These are phyloP conservation scores for Cucumis hystrix DNA, from an alignment of 306 rosid genomes.

Conservation along the genomic window DNA sequence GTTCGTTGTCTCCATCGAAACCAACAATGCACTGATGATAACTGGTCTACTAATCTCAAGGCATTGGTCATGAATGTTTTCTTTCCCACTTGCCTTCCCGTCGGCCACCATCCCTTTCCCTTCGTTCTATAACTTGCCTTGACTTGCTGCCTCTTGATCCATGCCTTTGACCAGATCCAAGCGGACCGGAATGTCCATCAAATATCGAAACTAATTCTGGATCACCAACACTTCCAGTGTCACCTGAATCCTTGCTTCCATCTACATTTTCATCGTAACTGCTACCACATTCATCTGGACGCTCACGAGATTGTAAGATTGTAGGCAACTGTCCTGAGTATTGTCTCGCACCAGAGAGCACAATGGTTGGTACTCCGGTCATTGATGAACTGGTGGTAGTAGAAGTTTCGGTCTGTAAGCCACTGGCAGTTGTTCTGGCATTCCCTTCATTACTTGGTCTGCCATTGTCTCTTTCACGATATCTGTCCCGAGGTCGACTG, in stretches of 20 bases:
- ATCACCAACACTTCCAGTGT: constrained; percentile 73
- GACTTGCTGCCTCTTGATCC: constrained; percentile 73
- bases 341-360: constrained; percentile 55
- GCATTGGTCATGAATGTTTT: constrained; percentile 38
- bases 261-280: constrained; percentile 67
- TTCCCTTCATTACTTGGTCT: constrained; percentile 65
- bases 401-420: constrained; percentile 52
- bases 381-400: constrained; percentile 36
- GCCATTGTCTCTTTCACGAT: constrained; percentile 86
- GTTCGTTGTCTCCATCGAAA: not conserved
- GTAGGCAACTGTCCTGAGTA: constrained; percentile 72
- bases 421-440: constrained; percentile 35
- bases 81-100: constrained; percentile 98
- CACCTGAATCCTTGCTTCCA: constrained; percentile 91
- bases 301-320: constrained; percentile 77
- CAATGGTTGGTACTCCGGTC: constrained; percentile 41
- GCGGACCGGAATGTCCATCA: constrained; percentile 58
- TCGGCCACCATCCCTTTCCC: constrained; percentile 60
- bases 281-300: constrained; percentile 63
- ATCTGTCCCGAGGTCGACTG: constrained; percentile 84
- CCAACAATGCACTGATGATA: not conserved
- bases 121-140: constrained; percentile 61
- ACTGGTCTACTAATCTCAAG: not conserved
- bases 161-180: constrained; percentile 67
- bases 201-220: constrained; percentile 64